Evolutionary conservation across 768 basidiomycete genomes (phyloP).

Genomic region (Kwoniella bestiolae): DNA sequence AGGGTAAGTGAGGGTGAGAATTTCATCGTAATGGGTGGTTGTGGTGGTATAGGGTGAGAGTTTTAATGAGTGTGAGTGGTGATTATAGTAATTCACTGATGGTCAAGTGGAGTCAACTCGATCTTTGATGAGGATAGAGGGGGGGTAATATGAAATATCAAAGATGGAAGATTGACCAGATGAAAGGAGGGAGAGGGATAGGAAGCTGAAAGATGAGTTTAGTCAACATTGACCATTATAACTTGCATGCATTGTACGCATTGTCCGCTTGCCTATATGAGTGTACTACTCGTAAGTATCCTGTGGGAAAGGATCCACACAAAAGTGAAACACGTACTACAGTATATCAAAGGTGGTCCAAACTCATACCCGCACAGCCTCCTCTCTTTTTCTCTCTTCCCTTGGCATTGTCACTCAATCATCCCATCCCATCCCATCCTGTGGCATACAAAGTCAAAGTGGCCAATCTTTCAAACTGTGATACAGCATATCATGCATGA

Average conservation of each 20-base stretch:
- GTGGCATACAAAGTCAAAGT: background rate
- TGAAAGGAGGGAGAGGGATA: background rate
- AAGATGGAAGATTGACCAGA: background rate
- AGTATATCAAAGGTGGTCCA: background rate
- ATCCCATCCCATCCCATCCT: no score
- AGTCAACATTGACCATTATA: no score
- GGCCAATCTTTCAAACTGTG: no score
- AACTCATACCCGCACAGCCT: slow-evolving; percentile 10
- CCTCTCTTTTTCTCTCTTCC: background rate
- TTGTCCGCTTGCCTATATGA: background rate
- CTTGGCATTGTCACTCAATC: no score
- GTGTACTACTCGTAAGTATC: background rate
- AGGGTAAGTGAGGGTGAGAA: slow-evolving; percentile 3
- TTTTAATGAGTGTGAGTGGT: background rate
- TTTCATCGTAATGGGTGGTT: slow-evolving; percentile 4
- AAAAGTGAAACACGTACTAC: background rate
- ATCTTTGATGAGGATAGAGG: background rate
- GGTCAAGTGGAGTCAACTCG: no score
- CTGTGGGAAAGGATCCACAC: background rate
- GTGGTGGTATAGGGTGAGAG: background rate
- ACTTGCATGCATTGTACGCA: background rate
- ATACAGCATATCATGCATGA: no score
- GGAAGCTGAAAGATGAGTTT: background rate
- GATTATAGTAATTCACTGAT: background rate
- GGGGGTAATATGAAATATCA: background rate